Evolutionary conservation across 108 stramenopile genomes (phyloP).

Genomic region (Pseudonitzschia multiseries): DNA sequence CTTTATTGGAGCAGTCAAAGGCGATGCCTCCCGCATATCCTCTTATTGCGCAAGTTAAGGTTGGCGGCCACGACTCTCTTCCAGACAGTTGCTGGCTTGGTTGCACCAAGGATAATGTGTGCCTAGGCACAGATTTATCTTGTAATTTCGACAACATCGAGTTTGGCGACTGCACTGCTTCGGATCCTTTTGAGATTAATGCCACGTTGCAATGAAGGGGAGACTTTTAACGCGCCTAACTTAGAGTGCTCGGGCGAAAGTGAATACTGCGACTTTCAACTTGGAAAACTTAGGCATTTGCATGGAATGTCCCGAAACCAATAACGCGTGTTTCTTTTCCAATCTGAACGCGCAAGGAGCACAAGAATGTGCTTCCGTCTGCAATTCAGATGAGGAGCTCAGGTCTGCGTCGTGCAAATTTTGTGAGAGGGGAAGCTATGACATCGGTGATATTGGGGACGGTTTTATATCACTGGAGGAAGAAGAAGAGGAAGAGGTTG

Average conservation of each 20-base stretch:
- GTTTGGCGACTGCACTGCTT: background rate
- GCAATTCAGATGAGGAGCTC: background rate
- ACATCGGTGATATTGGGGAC: background rate
- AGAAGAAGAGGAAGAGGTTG: background rate
- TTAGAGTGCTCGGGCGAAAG: background rate
- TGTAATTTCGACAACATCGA: background rate
- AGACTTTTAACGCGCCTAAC: background rate
- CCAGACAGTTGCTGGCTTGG: background rate
- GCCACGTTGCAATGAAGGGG: background rate
- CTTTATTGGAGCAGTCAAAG: background rate
- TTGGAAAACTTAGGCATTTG: background rate
- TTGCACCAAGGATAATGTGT: background rate
- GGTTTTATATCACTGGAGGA: background rate
- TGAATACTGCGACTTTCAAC: background rate
- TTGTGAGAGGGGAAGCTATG: background rate
- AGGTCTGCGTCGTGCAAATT: slow-evolving; percentile 1
- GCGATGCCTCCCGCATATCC: background rate
- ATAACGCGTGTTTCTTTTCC: background rate
- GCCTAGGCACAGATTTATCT: background rate
- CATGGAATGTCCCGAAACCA: background rate
- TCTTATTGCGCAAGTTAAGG: background rate
- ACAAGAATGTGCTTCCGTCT: background rate
- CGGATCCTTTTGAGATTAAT: background rate
- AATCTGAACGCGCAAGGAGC: background rate
- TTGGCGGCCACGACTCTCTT: background rate